Evolutionary conservation across 148 eudicot species (phyloP).

Genomic region (Talinum fruticosum): DNA sequence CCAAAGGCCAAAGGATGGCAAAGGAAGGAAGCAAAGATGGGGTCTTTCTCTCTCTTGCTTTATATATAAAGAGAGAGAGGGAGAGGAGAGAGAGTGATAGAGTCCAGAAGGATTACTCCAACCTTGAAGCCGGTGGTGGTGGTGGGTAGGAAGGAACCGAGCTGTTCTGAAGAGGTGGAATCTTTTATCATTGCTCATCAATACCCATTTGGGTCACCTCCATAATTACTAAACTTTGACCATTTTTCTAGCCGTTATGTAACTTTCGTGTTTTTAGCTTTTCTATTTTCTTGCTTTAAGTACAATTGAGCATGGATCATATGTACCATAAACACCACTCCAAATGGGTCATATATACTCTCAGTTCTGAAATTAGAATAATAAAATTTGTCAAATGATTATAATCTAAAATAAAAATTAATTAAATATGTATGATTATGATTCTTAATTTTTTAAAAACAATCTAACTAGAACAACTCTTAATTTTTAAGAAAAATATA

Average conservation of each 20-base stretch:
- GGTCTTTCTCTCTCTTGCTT: not conserved
- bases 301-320: no score
- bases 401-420: no score
- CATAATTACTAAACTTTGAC: not conserved
- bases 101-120: conserved; percentile 7
- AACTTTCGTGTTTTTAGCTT: not conserved
- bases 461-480: no score
- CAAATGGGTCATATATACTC: no score
- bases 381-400: no score
- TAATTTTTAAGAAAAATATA: no score
- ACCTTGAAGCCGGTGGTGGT: not conserved
- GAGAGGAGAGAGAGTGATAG: not conserved
- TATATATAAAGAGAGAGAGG: not conserved
- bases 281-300: not conserved
- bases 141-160: not conserved
- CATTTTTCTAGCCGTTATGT: conserved; percentile 1
- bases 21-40: not conserved
- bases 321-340: no score
- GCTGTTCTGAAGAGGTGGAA: not conserved
- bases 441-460: no score
- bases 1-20: not conserved
- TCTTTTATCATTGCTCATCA: not conserved
- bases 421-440: no score
- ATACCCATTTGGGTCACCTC: not conserved
- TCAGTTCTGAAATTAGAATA: no score